A percentile compares a stretch with the other conserved stretches of the same genome.
Evolutionary conservation across 768 basidiomycete genomes (phyloP).

Genomic region (Amanita rimosa): DNA sequence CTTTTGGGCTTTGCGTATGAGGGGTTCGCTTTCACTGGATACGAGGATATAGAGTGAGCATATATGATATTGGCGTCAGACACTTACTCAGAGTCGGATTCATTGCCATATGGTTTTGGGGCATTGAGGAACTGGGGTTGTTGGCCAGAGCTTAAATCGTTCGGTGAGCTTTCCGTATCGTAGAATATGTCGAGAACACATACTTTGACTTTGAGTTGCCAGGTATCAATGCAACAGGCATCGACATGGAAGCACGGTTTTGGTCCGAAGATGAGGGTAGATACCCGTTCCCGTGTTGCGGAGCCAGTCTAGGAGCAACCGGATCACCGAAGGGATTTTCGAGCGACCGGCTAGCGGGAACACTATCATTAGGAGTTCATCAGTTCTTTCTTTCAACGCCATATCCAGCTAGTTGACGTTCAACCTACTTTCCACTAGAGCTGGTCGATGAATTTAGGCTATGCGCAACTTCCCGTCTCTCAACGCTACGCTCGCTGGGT

Average conservation of each 20-base stretch:
- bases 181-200: not conserved
- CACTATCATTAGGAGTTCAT: not conserved
- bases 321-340: conserved; percentile 17
- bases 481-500: not conserved
- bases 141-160: not conserved
- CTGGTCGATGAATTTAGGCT: not conserved
- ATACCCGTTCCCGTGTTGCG: not conserved
- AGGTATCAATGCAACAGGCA: not conserved
- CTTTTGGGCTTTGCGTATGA: not conserved
- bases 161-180: not conserved
- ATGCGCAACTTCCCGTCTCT: not conserved
- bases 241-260: not conserved
- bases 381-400: not conserved
- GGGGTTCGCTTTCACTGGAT: conserved; percentile 1
- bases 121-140: not conserved
- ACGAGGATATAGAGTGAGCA: too few species aligned
- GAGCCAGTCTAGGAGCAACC: conserved; percentile 15
- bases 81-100: conserved; percentile 4
- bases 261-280: not conserved
- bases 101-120: not conserved
- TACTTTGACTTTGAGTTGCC: not conserved
- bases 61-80: too few species aligned
- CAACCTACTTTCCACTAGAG: not conserved
- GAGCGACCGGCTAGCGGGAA: conserved; percentile 6
- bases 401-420: not conserved